phyloP scores from a whole-genome alignment of 2,329 filamentous ascomycete genomes.

The Parastagonospora nodorum region DNA sequence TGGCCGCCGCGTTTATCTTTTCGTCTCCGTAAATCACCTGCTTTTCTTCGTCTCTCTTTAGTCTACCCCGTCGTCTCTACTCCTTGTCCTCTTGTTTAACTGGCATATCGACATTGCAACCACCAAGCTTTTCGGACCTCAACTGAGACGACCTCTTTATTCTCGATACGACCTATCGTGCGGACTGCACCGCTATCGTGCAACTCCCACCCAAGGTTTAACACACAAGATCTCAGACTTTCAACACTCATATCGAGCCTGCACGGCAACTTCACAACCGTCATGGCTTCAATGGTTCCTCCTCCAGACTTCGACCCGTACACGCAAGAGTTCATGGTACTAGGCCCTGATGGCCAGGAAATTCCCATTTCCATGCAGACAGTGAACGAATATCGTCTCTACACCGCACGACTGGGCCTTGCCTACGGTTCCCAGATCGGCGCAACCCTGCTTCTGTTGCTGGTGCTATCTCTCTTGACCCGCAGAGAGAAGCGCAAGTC shows the following conservation, averaged over 20 bases:
- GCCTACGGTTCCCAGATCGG: slow-evolving; percentile 75
- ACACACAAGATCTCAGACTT: neutral
- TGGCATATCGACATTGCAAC: too few species aligned
- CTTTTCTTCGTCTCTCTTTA: neutral
- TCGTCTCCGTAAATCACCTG: neutral
- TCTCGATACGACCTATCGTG: too few species aligned
- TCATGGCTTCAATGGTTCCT: neutral
- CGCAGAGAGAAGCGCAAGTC: slow-evolving; percentile 67
- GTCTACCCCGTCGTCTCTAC: neutral
- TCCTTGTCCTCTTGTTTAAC: neutral
- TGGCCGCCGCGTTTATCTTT: neutral
- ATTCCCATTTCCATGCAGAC: slow-evolving; percentile 49
- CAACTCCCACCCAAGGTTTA: neutral
- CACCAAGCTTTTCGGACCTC: too few species aligned
- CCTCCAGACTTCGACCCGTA: slow-evolving; percentile 55
- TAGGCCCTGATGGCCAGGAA: slow-evolving; percentile 49
- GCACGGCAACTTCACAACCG: neutral
- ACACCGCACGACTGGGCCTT: slow-evolving; percentile 59
- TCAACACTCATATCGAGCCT: neutral
- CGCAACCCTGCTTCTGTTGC: slow-evolving; percentile 66
- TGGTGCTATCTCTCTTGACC: slow-evolving; percentile 71
- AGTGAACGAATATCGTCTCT: slow-evolving; percentile 54
- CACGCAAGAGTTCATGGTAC: slow-evolving; percentile 57
- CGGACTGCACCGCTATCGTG: too few species aligned
- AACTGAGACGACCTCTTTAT: too few species aligned